Conservation (phyloP, 495 filamentous ascomycete species). For the Amorphotheca resinae region DNA sequence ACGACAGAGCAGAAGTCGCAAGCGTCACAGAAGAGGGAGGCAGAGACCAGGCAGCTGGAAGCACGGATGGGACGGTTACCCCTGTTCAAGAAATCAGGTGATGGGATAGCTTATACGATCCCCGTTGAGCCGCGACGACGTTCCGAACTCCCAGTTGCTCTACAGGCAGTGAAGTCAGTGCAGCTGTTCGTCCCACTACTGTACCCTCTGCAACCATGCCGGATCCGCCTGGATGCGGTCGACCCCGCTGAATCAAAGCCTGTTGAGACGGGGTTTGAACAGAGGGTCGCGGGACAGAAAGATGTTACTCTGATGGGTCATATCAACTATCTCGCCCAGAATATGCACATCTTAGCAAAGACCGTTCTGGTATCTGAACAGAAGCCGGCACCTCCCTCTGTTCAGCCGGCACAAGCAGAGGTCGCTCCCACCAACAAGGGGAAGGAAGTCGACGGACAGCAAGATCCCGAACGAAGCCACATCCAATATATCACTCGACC, state of each 20-base stretch:
- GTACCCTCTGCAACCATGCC: conserved; percentile 61
- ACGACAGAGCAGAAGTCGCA: conserved; percentile 43
- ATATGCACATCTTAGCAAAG: conserved; percentile 58
- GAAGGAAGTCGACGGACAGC: conserved; percentile 18
- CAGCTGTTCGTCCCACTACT: conserved; percentile 57
- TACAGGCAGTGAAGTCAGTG: conserved; percentile 52
- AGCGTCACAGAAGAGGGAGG: conserved; percentile 50
- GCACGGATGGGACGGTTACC: conserved; percentile 60
- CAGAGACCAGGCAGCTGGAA: conserved; percentile 64
- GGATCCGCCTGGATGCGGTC: conserved; percentile 52
- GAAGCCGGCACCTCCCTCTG: not conserved
- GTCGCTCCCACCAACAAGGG: conserved; percentile 8
- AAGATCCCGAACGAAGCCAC: conserved; percentile 34
- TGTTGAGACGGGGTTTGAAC: conserved; percentile 52
- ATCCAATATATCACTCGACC: conserved; percentile 68
- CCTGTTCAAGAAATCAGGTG: conserved; percentile 54
- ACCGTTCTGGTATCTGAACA: conserved; percentile 15
- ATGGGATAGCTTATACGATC: conserved; percentile 58
- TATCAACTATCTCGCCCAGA: conserved; percentile 65
- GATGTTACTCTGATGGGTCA: conserved; percentile 58
- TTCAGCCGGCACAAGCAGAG: not conserved
- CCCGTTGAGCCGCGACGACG: conserved; percentile 57
- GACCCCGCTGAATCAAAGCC: conserved; percentile 44
- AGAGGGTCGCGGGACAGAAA: conserved; percentile 41
- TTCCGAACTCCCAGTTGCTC: conserved; percentile 44